Conservation (phyloP, 352 stramenopile species). For the Aphanomyces invadans region DNA sequence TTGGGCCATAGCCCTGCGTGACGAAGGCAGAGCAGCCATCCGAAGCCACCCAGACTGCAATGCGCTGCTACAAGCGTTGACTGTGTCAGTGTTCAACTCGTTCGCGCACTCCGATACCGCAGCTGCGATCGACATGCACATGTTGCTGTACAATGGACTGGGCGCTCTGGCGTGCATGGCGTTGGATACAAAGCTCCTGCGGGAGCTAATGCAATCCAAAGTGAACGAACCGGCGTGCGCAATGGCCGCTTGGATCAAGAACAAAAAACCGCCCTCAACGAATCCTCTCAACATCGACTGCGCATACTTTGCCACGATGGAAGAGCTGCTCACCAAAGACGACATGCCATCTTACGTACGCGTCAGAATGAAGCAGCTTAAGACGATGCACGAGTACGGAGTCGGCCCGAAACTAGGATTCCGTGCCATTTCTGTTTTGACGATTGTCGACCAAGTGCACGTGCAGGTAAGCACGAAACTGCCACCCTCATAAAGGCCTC, state of each 20-base stretch:
- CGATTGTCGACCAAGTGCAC: background rate
- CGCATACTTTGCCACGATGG: background rate
- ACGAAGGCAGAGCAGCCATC: background rate
- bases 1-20: constrained; percentile 6
- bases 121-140: background rate
- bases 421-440: background rate
- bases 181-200: background rate
- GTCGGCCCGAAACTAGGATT: background rate
- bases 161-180: constrained; percentile 4
- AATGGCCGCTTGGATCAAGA: background rate
- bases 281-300: background rate
- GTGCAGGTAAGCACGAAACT: background rate
- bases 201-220: background rate
- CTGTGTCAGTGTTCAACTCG: background rate
- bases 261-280: background rate
- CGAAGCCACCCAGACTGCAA: background rate
- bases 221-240: background rate
- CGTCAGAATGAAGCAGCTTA: background rate
- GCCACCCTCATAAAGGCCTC: too few relatives aligned
- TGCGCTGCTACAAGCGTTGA: background rate
- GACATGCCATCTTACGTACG: background rate
- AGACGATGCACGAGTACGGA: background rate
- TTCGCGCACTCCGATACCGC: background rate
- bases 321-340: background rate
- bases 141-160: constrained; percentile 13